These are phyloP conservation scores for Pseudocercospora vitis DNA, from an alignment of 2,329 filamentous ascomycete species.

Conservation along the genomic window DNA sequence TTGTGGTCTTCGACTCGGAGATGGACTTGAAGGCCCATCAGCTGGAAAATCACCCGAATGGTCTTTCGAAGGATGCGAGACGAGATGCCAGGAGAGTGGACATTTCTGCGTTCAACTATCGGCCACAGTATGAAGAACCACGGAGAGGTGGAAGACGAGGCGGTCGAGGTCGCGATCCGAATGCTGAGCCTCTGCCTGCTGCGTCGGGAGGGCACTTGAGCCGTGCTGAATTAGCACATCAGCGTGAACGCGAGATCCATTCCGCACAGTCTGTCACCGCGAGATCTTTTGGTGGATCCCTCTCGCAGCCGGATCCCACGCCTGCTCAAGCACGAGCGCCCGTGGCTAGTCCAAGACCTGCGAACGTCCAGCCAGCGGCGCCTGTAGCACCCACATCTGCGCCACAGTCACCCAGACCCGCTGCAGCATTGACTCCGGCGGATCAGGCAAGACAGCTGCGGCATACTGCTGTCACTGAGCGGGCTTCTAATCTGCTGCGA, in stretches of 20 bases:
- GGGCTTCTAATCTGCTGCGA: conserved; percentile 75
- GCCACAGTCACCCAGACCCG: conserved; percentile 36
- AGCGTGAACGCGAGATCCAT: conserved; percentile 88
- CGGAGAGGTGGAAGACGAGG: conserved; percentile 51
- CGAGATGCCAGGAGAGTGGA: conserved; percentile 83
- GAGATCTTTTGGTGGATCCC: conserved; percentile 75
- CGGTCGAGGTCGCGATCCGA: conserved; percentile 79
- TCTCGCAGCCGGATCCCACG: conserved; percentile 46
- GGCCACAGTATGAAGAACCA: conserved; percentile 66
- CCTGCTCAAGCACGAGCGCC: conserved; percentile 29
- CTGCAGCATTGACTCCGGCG: conserved; percentile 62
- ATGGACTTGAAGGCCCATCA: conserved; percentile 95
- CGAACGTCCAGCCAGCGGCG: conserved; percentile 37
- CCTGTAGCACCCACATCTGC: conserved; percentile 38
- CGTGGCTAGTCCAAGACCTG: conserved; percentile 35
- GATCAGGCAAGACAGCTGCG: conserved; percentile 78
- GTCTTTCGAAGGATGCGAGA: conserved; percentile 77
- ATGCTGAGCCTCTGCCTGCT: conserved; percentile 73
- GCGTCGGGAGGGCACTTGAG: conserved; percentile 78
- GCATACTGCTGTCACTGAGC: conserved; percentile 81
- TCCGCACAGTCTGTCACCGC: conserved; percentile 77
- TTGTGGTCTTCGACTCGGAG: conserved; percentile 92
- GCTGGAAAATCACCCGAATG: conserved; percentile 75
- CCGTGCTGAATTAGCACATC: conserved; percentile 85
- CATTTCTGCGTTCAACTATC: conserved; percentile 79